A percentile compares a stretch with the other conserved stretches of the same genome.
Conservation (phyloP, 768 basidiomycete genomes). For the Lactarius trivialis region DNA sequence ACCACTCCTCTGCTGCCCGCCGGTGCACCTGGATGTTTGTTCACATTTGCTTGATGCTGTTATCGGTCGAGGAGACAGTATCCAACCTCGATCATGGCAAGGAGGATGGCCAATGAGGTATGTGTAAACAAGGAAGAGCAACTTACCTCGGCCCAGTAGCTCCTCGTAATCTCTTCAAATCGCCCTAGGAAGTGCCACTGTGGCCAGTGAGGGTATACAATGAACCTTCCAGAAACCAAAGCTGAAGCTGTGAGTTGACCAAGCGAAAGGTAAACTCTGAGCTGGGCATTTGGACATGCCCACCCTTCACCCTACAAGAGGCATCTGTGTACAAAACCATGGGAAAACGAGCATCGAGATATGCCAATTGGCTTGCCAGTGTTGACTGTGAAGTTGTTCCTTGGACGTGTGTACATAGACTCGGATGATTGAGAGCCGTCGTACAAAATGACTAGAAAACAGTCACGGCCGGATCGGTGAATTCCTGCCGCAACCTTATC, state of each 20-base stretch:
- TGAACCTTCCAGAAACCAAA: slow-evolving; percentile 67
- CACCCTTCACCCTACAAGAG: slow-evolving; percentile 55
- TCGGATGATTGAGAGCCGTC: no score
- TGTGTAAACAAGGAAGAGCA: not conserved
- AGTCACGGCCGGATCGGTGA: no score
- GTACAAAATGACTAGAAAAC: no score
- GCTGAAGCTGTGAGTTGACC: slow-evolving; percentile 44
- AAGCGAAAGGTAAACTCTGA: slow-evolving; percentile 11
- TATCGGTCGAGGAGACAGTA: slow-evolving; percentile 85
- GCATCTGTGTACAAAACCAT: slow-evolving; percentile 44
- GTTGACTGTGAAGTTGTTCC: no score
- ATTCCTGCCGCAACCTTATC: no score
- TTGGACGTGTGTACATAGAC: no score
- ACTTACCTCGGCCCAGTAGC: slow-evolving; percentile 51
- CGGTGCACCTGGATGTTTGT: no score
- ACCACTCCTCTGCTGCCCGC: no score
- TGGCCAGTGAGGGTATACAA: not conserved
- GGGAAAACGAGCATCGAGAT: slow-evolving; percentile 3
- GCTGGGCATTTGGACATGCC: not conserved
- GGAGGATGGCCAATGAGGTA: not conserved
- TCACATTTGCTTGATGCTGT: no score
- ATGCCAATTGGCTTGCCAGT: not conserved
- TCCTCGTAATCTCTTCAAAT: slow-evolving; percentile 44
- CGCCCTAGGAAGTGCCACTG: no score
- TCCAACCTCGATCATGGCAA: slow-evolving; percentile 67